Conservation (phyloP, 352 stramenopile genomes). For the Elongisporangium prolatum region DNA sequence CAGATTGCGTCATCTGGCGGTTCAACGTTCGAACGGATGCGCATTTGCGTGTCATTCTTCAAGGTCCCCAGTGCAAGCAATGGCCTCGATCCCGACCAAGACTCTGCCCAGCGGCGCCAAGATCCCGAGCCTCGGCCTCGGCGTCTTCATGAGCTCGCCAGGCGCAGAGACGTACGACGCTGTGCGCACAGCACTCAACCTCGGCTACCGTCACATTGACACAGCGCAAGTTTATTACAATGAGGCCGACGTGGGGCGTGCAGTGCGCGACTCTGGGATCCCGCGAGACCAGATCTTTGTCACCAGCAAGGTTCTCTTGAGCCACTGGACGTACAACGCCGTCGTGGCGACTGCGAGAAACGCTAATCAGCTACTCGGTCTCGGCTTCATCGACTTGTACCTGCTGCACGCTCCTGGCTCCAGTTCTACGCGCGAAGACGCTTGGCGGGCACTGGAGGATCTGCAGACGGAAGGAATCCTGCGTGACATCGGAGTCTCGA, state of each 20-base stretch:
- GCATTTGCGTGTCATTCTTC: no score
- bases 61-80: no score
- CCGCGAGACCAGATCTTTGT: slow-evolving; percentile 76
- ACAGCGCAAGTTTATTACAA: slow-evolving; percentile 84
- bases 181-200: slow-evolving; percentile 43
- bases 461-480: slow-evolving; percentile 39
- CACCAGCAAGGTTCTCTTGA: slow-evolving; percentile 78
- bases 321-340: slow-evolving; percentile 64
- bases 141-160: slow-evolving; percentile 38
- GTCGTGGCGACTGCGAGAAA: slow-evolving; percentile 40
- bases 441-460: slow-evolving; percentile 40
- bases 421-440: slow-evolving; percentile 12
- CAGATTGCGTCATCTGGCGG: no score
- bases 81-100: slow-evolving; percentile 17
- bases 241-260: slow-evolving; percentile 78
- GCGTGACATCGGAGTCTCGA: slow-evolving; percentile 55
- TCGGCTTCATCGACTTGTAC: slow-evolving; percentile 72
- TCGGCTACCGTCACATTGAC: slow-evolving; percentile 89
- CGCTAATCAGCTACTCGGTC: slow-evolving; percentile 35
- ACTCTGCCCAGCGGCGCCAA: slow-evolving; percentile 30
- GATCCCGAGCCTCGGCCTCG: slow-evolving; percentile 44
- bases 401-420: slow-evolving; percentile 56
- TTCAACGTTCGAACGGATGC: no score
- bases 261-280: slow-evolving; percentile 62
- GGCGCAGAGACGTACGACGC: slow-evolving; percentile 39